phyloP scores from a whole-genome alignment of 495 filamentous ascomycete genomes.

The Aspergillus nanangensis region DNA sequence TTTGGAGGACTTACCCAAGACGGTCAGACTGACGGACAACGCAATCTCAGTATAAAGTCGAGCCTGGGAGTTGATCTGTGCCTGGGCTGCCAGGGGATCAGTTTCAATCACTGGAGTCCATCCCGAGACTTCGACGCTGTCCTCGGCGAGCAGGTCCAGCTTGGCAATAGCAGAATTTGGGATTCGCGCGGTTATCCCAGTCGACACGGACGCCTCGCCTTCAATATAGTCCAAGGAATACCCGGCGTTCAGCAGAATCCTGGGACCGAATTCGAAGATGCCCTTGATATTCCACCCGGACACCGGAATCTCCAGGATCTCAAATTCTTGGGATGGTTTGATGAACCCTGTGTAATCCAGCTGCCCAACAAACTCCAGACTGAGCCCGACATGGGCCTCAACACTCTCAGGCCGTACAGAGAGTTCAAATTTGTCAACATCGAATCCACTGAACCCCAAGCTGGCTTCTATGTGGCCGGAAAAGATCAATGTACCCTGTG shows the following conservation, averaged over 20 bases:
- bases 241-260: constrained; percentile 3
- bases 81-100: constrained; percentile 2
- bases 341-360: neutral
- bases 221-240: constrained; percentile 5
- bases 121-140: constrained; percentile 1
- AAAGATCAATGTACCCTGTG: constrained; percentile 1
- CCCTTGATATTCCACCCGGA: constrained; percentile 2
- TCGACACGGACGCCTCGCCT: neutral
- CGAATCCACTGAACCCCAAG: neutral
- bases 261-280: constrained; percentile 3
- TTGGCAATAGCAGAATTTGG: constrained; percentile 6
- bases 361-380: constrained; percentile 2
- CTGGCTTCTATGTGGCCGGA: constrained; percentile 8
- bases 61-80: constrained; percentile 3
- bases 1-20: neutral
- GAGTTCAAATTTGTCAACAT: constrained; percentile 7
- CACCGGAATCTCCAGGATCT: constrained; percentile 3
- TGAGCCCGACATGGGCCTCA: constrained; percentile 5
- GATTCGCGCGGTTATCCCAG: constrained; percentile 5
- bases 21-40: constrained; percentile 3
- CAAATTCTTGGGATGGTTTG: constrained; percentile 1
- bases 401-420: constrained; percentile 3
- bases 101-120: constrained; percentile 6
- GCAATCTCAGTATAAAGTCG: constrained; percentile 7
- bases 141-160: constrained; percentile 1